Base-by-base conservation (phyloP, 768 basidiomycete species). In the Boletus subcaerulescens region DNA sequence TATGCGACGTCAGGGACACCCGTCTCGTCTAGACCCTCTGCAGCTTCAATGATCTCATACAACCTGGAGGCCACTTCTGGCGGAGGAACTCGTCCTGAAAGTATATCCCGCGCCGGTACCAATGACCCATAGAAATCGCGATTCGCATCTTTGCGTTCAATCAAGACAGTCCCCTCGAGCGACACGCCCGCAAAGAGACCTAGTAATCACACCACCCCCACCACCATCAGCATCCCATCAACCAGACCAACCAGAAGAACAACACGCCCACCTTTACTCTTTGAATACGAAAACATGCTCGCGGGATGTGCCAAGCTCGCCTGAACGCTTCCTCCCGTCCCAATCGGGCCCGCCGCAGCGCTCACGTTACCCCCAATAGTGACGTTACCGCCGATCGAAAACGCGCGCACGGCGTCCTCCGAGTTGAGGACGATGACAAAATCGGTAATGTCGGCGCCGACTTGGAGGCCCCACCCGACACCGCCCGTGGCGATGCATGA, bases 401-500 rank as follows among this genome's bases (percentile, higher is more conserved):
- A 98, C 11, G 97, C 96, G 43, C 86, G 82, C 32, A 99, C 93
- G 39, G 96, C 94, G 52, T 98, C 95, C 63, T 97, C 93, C 60
- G 86, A 90, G 78, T 98, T 98, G 65, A 98, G 87, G 38, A 99
- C 94, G 69, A 98, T 85, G 53, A 99, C 95, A 61, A 98, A 97
- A 69, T 98, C 93, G 45, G 87, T 89, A 68, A 95, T 83, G 74
- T 97, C 95, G 3, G 95, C 95, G 45, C 95, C 95, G 53, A 96
- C 92, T 73, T 98, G 96, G 41, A 95, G 84, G 32, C 93, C 93
- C 89, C 93, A 93, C 15, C 93, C 93, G 12, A 95, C 81, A 35
- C 96, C 96, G 17, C 91, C 95, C 0, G 94, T 98, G 31, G 91
- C 95, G 66, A 98, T 96, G 75, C 95, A 98, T 22, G 91, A 93